These are phyloP conservation scores for Colletotrichum sansevieriae DNA, from an alignment of 2,329 filamentous ascomycete species.

Conservation along the genomic window DNA sequence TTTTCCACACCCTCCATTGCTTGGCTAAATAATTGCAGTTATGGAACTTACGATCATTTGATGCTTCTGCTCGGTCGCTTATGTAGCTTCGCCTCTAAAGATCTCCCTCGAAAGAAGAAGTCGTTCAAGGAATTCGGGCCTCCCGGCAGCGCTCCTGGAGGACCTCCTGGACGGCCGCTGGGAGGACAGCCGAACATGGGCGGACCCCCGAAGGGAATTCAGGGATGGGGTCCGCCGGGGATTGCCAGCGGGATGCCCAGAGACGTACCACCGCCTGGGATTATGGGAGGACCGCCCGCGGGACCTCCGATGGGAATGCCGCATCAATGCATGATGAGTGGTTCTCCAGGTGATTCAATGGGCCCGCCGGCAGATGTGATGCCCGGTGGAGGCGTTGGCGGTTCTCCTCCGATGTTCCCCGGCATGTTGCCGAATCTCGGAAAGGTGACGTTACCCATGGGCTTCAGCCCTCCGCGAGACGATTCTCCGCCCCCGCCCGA, in stretches of 20 bases:
- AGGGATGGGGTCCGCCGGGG: slow-evolving; percentile 29
- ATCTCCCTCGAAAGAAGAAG: slow-evolving; percentile 82
- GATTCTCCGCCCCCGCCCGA: slow-evolving; percentile 57
- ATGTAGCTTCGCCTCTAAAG: slow-evolving; percentile 81
- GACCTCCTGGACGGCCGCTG: slow-evolving; percentile 47
- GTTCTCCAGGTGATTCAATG: slow-evolving; percentile 7
- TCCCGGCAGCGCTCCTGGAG: slow-evolving; percentile 48
- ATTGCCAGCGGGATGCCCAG: slow-evolving; percentile 21
- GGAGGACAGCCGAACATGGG: slow-evolving; percentile 48
- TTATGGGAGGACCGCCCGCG: slow-evolving; percentile 23
- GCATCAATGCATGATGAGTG: slow-evolving; percentile 14
- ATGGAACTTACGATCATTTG: slow-evolving; percentile 90
- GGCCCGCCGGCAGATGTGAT: slow-evolving; percentile 15
- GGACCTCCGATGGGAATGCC: slow-evolving; percentile 9
- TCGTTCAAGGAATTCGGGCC: slow-evolving; percentile 69
- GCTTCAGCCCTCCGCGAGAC: slow-evolving; percentile 65
- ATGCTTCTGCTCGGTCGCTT: slow-evolving; percentile 85
- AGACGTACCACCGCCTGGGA: slow-evolving; percentile 21
- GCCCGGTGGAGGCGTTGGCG: slow-evolving; percentile 40
- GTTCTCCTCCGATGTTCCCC: slow-evolving; percentile 62
- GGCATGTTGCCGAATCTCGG: slow-evolving; percentile 68
- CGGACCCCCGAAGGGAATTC: slow-evolving; percentile 24
- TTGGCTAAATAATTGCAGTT: slow-evolving; percentile 63
- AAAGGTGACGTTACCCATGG: slow-evolving; percentile 64
- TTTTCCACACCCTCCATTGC: background rate